Percentiles rank a stretch among this genome's conserved stretches.
These are phyloP conservation scores for Coemansia sp. DNA, from an alignment of 192 early-diverging fungal species.

Conservation along the genomic window DNA sequence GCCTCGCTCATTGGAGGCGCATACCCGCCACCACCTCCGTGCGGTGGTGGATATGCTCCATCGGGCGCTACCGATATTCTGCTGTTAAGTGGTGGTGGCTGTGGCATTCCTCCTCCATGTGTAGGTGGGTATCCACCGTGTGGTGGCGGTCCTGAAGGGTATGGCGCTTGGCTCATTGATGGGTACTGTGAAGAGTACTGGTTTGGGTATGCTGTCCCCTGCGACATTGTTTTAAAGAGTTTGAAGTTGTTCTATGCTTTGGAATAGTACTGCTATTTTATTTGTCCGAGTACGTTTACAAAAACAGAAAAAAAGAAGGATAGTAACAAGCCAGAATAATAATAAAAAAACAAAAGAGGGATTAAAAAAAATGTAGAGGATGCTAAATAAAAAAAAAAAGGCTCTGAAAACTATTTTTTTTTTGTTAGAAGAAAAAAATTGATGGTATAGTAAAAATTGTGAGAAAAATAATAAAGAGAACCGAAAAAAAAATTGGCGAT, in stretches of 20 bases:
- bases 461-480: neutral
- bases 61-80: neutral
- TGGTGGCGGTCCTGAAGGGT: conserved; percentile 5
- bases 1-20: conserved; percentile 12
- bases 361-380: neutral
- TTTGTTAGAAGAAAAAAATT: neutral
- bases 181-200: conserved; percentile 9
- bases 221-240: neutral
- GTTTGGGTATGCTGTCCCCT: neutral
- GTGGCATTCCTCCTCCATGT: conserved; percentile 8
- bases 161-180: conserved; percentile 2
- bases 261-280: neutral
- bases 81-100: neutral
- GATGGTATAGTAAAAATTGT: neutral
- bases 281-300: neutral
- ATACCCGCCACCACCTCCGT: neutral
- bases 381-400: neutral
- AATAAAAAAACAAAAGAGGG: neutral
- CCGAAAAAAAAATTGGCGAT: neutral
- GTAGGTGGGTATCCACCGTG: neutral
- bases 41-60: neutral
- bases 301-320: neutral
- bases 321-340: neutral
- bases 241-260: no score
- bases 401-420: neutral